These are phyloP conservation scores for Ascocoryne sarcoides DNA, from an alignment of 2,329 filamentous ascomycete genomes.

Conservation along the genomic window DNA sequence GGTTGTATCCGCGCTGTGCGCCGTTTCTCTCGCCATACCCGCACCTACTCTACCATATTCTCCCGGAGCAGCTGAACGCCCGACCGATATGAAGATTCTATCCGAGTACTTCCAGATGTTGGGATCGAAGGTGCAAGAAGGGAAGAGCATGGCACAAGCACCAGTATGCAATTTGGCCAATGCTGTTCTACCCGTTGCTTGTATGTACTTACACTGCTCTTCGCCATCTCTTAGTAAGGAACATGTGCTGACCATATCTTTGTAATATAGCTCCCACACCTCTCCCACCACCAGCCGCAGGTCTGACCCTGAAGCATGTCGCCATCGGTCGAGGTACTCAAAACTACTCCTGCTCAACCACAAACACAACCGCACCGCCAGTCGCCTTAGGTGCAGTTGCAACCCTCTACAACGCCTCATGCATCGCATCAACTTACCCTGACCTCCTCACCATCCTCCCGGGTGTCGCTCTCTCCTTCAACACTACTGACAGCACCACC, in stretches of 20 bases:
- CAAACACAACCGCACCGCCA: slow-evolving; percentile 52
- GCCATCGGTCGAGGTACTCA: slow-evolving; percentile 82
- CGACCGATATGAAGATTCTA: slow-evolving; percentile 32
- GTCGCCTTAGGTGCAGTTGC: slow-evolving; percentile 65
- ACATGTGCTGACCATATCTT: no score
- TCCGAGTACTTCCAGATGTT: slow-evolving; percentile 54
- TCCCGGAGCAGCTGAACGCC: slow-evolving; percentile 12
- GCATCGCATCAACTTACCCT: slow-evolving; percentile 62
- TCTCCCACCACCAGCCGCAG: slow-evolving; percentile 51
- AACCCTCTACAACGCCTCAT: slow-evolving; percentile 80
- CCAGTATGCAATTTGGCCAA: slow-evolving; percentile 47
- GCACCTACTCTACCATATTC: slow-evolving; percentile 22
- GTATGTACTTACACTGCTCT: no score
- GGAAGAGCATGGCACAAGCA: slow-evolving; percentile 33
- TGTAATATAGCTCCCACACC: slow-evolving; percentile 24
- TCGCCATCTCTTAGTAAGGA: no score
- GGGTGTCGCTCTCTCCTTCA: slow-evolving; percentile 58
- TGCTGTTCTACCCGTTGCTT: slow-evolving; percentile 41
- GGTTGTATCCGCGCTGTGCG: slow-evolving; percentile 38
- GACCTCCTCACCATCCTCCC: slow-evolving; percentile 58
- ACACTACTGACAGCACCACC: slow-evolving; percentile 36
- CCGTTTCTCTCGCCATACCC: slow-evolving; percentile 33
- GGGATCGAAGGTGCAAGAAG: slow-evolving; percentile 44
- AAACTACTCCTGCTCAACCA: slow-evolving; percentile 79
- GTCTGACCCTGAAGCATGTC: slow-evolving; percentile 63